A percentile compares a stretch with the other conserved stretches of the same genome.
These are phyloP conservation scores for Coemansia sp. DNA, from an alignment of 192 early-diverging fungal species.

Conservation along the genomic window DNA sequence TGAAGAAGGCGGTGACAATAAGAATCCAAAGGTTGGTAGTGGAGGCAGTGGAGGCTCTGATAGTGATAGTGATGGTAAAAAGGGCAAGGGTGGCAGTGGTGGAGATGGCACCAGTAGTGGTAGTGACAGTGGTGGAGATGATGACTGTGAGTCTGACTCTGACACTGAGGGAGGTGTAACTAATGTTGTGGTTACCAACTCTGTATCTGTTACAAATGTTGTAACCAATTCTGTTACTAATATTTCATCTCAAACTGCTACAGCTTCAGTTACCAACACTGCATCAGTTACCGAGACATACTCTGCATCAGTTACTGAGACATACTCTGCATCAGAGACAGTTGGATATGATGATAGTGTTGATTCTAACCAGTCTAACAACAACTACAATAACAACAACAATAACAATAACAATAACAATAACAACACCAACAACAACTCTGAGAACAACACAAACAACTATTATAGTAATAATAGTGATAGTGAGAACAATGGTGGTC, in stretches of 20 bases:
- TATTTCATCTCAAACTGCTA: neutral
- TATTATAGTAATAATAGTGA: neutral
- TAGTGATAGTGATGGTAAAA: neutral
- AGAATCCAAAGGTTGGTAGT: neutral
- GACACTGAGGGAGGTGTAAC: neutral
- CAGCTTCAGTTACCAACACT: neutral
- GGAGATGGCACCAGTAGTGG: neutral
- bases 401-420: neutral
- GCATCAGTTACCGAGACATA: slow-evolving; percentile 3
- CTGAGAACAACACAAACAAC: neutral
- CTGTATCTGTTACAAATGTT: neutral
- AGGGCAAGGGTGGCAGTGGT: neutral
- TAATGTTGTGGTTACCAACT: neutral
- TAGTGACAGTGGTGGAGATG: neutral
- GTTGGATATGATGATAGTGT: neutral
- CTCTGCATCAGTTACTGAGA: neutral
- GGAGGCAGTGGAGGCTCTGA: neutral
- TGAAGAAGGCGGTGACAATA: neutral
- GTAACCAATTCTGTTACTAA: neutral
- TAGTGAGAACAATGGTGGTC: neutral
- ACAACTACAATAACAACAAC: neutral
- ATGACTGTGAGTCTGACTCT: neutral
- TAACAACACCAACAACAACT: neutral
- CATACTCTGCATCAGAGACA: neutral
- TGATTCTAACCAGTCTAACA: neutral